Percentiles rank a stretch among this genome's conserved stretches.
Conservation (phyloP, 2,329 filamentous ascomycete genomes). For the Boeremia exigua region DNA sequence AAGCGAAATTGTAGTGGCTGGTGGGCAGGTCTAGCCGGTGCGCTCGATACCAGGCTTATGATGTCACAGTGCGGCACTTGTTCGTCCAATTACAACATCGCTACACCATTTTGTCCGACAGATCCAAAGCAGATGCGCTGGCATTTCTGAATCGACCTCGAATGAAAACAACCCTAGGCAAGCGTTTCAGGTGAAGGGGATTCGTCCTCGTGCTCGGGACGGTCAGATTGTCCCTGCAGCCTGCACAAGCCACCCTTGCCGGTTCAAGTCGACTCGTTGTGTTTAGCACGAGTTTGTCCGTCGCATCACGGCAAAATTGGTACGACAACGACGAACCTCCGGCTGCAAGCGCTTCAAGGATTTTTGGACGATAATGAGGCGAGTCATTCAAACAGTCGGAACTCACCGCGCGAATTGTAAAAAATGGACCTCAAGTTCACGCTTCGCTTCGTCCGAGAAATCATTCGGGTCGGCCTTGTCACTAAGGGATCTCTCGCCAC, state of each 20-base stretch:
- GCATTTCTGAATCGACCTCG: conserved; percentile 14
- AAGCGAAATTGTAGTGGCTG: conserved; percentile 26
- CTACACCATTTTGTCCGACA: conserved; percentile 10
- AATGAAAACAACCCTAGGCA: conserved; percentile 17
- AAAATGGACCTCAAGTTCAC: not conserved
- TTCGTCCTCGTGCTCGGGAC: not conserved
- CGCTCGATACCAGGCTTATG: conserved; percentile 10
- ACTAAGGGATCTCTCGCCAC: conserved; percentile 11
- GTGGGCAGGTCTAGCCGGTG: conserved; percentile 27
- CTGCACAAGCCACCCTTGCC: conserved; percentile 17
- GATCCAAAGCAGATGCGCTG: conserved; percentile 25
- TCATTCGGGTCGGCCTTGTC: not conserved
- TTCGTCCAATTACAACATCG: conserved; percentile 26
- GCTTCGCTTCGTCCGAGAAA: not conserved
- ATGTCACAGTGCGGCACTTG: conserved; percentile 28
- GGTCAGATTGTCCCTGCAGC: conserved; percentile 12
- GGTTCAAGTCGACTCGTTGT: not conserved
- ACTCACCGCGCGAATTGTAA: too few species aligned
- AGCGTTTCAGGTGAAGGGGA: conserved; percentile 8
- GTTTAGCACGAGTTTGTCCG: not conserved
- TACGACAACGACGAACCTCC: not conserved
- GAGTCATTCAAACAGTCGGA: too few species aligned
- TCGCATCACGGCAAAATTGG: not conserved
- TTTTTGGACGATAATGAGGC: too few species aligned
- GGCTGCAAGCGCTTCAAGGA: not conserved